Evolutionary conservation across 129 eudicot genomes (phyloP).

Genomic region (Pittosporum tobira): DNA sequence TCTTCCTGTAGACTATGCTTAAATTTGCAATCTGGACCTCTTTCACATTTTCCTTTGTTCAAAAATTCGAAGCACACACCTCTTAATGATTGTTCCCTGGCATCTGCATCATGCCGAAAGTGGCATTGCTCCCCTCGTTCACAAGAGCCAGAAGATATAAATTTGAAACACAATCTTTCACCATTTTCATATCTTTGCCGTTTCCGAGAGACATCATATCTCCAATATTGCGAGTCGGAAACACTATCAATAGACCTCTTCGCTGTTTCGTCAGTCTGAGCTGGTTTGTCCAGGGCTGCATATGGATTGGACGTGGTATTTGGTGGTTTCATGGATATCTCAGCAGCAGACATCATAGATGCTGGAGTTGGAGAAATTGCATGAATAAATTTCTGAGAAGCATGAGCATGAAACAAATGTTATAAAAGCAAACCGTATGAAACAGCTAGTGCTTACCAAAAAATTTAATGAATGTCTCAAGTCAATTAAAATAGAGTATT

Average conservation of each 20-base stretch:
- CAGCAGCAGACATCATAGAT: slow-evolving; percentile 72
- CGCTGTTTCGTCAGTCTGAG: slow-evolving; percentile 24
- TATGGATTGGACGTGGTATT: slow-evolving; percentile 80
- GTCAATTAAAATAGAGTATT: not conserved
- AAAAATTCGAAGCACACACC: slow-evolving; percentile 95
- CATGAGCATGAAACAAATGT: slow-evolving; percentile 19
- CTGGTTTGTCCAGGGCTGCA: slow-evolving; percentile 24
- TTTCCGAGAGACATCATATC: slow-evolving; percentile 79
- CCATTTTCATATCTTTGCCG: slow-evolving; percentile 70
- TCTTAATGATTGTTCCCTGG: slow-evolving; percentile 77
- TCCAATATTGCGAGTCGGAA: slow-evolving; percentile 84
- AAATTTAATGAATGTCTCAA: not conserved
- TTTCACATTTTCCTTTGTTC: slow-evolving; percentile 95
- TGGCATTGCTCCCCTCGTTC: slow-evolving; percentile 79
- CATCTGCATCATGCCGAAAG: slow-evolving; percentile 77
- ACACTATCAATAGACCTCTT: slow-evolving; percentile 51
- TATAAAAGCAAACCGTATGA: no score
- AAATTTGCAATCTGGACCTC: slow-evolving; percentile 78
- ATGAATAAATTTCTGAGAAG: slow-evolving; percentile 86
- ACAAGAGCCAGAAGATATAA: slow-evolving; percentile 75
- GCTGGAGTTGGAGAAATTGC: slow-evolving; percentile 98
- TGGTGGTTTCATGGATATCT: slow-evolving; percentile 60
- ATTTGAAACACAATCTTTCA: slow-evolving; percentile 76
- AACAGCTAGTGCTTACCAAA: not conserved
- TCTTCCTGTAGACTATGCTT: slow-evolving; percentile 80